Evolutionary conservation across 768 basidiomycete genomes (phyloP).

Genomic region (Boletus pseudo-olivaceus): DNA sequence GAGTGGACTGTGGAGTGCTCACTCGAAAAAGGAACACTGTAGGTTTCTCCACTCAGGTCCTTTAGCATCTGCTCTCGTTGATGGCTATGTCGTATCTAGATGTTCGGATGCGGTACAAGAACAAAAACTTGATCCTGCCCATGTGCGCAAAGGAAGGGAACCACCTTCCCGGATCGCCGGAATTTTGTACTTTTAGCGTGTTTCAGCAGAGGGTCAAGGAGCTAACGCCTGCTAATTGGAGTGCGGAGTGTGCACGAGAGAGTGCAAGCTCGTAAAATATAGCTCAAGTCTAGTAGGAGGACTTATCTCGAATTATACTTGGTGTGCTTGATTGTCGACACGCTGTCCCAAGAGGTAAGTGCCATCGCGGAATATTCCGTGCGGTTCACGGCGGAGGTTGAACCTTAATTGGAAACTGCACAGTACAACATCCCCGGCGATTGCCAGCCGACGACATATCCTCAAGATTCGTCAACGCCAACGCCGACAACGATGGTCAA

Average conservation of each 20-base stretch:
- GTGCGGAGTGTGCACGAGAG: slow-evolving; percentile 51
- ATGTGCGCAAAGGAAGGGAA: slow-evolving; percentile 62
- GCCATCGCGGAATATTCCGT: neutral
- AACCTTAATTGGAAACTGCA: slow-evolving; percentile 24
- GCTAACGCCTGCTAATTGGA: slow-evolving; percentile 66
- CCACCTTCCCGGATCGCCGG: slow-evolving; percentile 65
- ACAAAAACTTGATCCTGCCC: slow-evolving; percentile 59
- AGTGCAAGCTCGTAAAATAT: neutral
- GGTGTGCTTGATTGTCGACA: no score
- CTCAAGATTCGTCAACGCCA: slow-evolving; percentile 12
- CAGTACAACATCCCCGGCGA: slow-evolving; percentile 25
- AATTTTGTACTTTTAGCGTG: slow-evolving; percentile 67
- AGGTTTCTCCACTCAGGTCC: slow-evolving; percentile 10
- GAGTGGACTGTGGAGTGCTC: slow-evolving; percentile 35
- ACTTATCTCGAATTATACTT: no score
- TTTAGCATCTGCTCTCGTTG: neutral
- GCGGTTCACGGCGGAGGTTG: slow-evolving; percentile 6
- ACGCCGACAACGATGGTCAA: slow-evolving; percentile 72
- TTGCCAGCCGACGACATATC: slow-evolving; percentile 20
- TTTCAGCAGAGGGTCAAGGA: slow-evolving; percentile 61
- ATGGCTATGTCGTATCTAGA: slow-evolving; percentile 32
- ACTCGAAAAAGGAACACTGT: slow-evolving; percentile 42
- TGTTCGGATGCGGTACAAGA: slow-evolving; percentile 77
- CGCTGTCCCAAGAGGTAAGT: no score
- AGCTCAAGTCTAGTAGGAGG: neutral